These are phyloP conservation scores for Kwoniella pini DNA, from an alignment of 768 basidiomycete species.

Conservation along the genomic window DNA sequence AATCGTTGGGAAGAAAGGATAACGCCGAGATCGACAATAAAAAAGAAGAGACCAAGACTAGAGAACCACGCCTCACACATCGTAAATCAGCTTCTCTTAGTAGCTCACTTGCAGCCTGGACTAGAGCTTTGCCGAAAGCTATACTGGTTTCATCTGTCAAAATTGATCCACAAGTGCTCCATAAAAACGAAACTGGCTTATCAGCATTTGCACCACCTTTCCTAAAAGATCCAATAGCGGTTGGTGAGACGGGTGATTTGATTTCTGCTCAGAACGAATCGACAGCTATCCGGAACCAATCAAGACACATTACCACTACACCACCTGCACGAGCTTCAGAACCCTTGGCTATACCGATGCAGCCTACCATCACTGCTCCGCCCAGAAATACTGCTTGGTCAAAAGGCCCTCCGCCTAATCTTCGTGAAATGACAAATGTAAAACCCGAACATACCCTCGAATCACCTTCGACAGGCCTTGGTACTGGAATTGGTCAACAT, in stretches of 20 bases:
- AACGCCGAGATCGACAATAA: neutral
- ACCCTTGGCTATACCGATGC: slow-evolving; percentile 2
- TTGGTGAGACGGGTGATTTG: slow-evolving; percentile 25
- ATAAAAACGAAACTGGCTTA: slow-evolving; percentile 12
- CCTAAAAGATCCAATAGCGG: slow-evolving; percentile 18
- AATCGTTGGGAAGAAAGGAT: too few relatives aligned
- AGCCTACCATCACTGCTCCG: slow-evolving; percentile 17
- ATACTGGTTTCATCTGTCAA: slow-evolving; percentile 8
- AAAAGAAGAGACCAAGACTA: neutral
- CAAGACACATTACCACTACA: neutral
- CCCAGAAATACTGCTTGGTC: slow-evolving; percentile 33
- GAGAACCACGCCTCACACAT: slow-evolving; percentile 2
- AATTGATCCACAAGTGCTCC: slow-evolving; percentile 17
- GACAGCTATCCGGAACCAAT: neutral
- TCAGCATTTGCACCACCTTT: slow-evolving; percentile 38
- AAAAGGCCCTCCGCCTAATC: slow-evolving; percentile 30
- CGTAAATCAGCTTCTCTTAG: slow-evolving; percentile 20
- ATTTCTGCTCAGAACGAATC: slow-evolving; percentile 13
- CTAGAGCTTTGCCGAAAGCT: slow-evolving; percentile 12
- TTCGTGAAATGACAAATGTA: slow-evolving; percentile 19
- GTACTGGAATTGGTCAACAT: neutral
- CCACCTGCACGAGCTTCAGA: slow-evolving; percentile 4
- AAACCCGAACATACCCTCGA: neutral
- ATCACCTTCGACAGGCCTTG: too few relatives aligned
- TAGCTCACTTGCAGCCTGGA: slow-evolving; percentile 22